Base-by-base conservation (phyloP, 345 rosid genomes). In the Pugionium dolabratum region DNA sequence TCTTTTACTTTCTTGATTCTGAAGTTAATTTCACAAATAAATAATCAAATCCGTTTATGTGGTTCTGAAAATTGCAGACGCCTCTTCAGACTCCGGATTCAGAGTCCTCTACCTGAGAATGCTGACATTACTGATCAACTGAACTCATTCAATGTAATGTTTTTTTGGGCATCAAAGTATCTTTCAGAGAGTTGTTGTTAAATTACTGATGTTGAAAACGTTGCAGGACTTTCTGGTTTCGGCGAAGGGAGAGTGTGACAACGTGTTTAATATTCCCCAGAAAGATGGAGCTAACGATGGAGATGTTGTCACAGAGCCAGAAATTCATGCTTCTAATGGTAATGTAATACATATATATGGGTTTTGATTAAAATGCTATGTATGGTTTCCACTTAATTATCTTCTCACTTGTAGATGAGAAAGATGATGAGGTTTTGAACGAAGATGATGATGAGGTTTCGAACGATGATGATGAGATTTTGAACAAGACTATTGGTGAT, bases 391-490 rank as follows among this genome's bases (percentile, higher is more conserved):
- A 3, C n/a, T 49, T 7, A 4, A 8, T n/a, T 40, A 41, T 11
- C 41, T 48, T 48, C 4, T 40, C n/a, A 40, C 44, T 40, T 40
- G 50, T 54, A 70, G n/a, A n/a, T n/a, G n/a, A n/a, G n/a, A n/a
- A n/a, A n/a, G n/a, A n/a, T n/a, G n/a, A n/a, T n/a, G n/a, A n/a
- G n/a, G n/a, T n/a, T n/a, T n/a, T n/a, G n/a, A n/a, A n/a, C n/a
- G n/a, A n/a, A n/a, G n/a, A n/a, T n/a, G n/a, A n/a, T n/a, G 63
- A 62, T 44, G 67, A 43, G 36, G n/a, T n/a, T n/a, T n/a, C n/a
- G n/a, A n/a, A n/a, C n/a, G 18, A 60, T 18, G 68, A 66, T 39
- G 64, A 54, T 0, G 70, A 66, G 57, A 4, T 11, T 32, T 55
- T 71, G 75, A 71, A 40, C 9, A 59, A 64, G 27, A 28, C 2